Evolutionary conservation across 2,329 filamentous ascomycete species (phyloP).

Genomic region (Endocalyx cinctus): DNA sequence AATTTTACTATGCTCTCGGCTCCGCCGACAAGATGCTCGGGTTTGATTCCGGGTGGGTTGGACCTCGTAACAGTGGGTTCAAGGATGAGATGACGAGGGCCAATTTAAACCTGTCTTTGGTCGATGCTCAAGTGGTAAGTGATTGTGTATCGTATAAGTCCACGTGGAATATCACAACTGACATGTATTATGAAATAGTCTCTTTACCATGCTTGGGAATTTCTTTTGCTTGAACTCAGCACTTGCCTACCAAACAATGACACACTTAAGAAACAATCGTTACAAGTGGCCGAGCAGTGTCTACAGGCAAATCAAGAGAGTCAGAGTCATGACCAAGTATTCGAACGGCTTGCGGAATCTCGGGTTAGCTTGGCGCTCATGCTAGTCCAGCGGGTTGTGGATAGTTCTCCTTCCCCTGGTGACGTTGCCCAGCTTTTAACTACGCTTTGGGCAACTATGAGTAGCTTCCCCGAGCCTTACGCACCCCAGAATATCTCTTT

Average conservation of each 20-base stretch:
- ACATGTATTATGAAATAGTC: slow-evolving; percentile 44
- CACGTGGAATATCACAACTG: not conserved
- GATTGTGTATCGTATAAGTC: slow-evolving; percentile 28
- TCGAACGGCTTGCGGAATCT: slow-evolving; percentile 69
- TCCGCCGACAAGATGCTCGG: slow-evolving; percentile 71
- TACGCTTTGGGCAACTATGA: slow-evolving; percentile 48
- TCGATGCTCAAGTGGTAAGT: slow-evolving; percentile 84
- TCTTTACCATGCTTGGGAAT: slow-evolving; percentile 85
- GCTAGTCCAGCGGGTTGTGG: slow-evolving; percentile 73
- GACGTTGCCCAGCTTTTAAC: slow-evolving; percentile 49
- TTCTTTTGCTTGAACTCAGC: slow-evolving; percentile 78
- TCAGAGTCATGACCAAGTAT: slow-evolving; percentile 74
- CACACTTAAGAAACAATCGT: slow-evolving; percentile 62
- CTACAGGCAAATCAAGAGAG: slow-evolving; percentile 70
- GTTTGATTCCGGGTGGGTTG: slow-evolving; percentile 75
- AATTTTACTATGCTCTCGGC: slow-evolving; percentile 80
- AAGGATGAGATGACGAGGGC: slow-evolving; percentile 77
- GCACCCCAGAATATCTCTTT: slow-evolving; percentile 55
- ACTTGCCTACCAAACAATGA: slow-evolving; percentile 51
- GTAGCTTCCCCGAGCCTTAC: slow-evolving; percentile 50
- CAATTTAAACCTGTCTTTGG: slow-evolving; percentile 85
- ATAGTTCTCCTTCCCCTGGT: slow-evolving; percentile 44
- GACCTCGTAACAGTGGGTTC: slow-evolving; percentile 67
- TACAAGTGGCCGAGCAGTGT: slow-evolving; percentile 72
- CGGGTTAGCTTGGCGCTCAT: slow-evolving; percentile 79